Conservation (phyloP, 805 yeast species). For the Spathaspora sp. region DNA sequence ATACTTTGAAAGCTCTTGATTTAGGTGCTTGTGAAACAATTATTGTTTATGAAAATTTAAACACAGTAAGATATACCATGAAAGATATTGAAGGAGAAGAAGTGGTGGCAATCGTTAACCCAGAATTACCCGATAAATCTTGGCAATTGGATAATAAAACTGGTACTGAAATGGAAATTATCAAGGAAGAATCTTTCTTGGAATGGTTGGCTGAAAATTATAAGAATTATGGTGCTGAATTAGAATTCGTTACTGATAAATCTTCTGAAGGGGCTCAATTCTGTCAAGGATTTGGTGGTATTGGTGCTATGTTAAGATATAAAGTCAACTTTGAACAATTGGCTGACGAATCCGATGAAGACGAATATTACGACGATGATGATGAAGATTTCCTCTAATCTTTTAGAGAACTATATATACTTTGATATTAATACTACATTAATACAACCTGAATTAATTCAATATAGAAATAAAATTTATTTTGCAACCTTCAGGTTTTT, state of each 20-base stretch:
- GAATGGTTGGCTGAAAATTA: conserved; percentile 99
- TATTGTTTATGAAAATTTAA: conserved; percentile 91
- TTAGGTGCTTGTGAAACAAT: conserved; percentile 93
- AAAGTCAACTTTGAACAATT: conserved; percentile 96
- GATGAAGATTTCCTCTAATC: conserved; percentile 28
- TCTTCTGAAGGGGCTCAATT: conserved; percentile 99
- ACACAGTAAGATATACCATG: conserved; percentile 75
- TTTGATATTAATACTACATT: background rate
- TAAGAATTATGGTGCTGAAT: conserved; percentile 87
- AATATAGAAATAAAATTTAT: background rate
- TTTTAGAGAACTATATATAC: background rate
- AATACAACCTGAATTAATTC: background rate
- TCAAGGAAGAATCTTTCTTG: conserved; percentile 77
- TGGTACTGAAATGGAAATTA: conserved; percentile 88
- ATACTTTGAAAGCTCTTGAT: conserved; percentile 93
- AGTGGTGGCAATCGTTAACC: conserved; percentile 67
- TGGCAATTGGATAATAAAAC: conserved; percentile 77
- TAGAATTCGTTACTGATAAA: conserved; percentile 95
- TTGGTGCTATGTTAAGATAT: conserved; percentile 94
- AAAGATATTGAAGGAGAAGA: conserved; percentile 81
- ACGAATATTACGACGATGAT: conserved; percentile 76
- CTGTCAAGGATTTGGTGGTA: conserved; percentile 97
- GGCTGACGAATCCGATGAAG: conserved; percentile 81
- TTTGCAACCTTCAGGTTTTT: background rate
- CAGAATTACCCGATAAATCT: conserved; percentile 69